Conservation (phyloP, 176 grass and related monocot species). For the Carex myosuroides region DNA sequence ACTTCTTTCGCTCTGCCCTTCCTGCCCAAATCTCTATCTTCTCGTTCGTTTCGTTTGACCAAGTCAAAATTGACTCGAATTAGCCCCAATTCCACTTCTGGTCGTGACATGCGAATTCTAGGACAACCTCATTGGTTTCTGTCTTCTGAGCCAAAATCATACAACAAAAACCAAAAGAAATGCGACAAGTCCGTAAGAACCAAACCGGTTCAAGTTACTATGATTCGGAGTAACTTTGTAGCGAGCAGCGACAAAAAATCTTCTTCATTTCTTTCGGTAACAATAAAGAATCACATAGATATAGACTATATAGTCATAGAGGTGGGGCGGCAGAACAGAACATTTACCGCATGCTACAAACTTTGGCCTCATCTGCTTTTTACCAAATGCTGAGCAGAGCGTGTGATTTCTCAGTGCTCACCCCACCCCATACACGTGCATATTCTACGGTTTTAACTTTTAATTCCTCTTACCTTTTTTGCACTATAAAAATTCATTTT, state of each 20-base stretch:
- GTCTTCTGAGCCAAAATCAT: background rate
- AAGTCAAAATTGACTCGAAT: too few species aligned
- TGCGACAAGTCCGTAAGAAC: background rate
- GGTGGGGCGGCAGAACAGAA: background rate
- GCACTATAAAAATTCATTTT: background rate
- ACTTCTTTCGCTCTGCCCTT: too few species aligned
- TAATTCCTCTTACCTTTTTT: background rate
- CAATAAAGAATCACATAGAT: background rate
- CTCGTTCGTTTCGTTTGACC: too few species aligned
- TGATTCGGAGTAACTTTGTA: background rate
- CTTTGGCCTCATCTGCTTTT: background rate
- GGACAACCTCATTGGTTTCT: background rate
- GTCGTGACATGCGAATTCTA: too few species aligned
- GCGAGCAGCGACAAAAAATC: background rate
- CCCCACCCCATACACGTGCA: constrained; percentile 3
- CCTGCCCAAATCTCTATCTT: too few species aligned
- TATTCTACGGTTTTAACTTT: background rate
- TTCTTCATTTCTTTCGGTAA: background rate
- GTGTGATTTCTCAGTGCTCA: background rate
- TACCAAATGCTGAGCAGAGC: background rate
- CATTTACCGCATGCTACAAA: background rate
- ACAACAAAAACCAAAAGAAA: background rate
- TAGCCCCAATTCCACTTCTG: too few species aligned
- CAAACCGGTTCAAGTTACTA: background rate
- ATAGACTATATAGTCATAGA: background rate